Conservation (phyloP, 208 protist genomes). For the Tritrichomonas musculus region DNA sequence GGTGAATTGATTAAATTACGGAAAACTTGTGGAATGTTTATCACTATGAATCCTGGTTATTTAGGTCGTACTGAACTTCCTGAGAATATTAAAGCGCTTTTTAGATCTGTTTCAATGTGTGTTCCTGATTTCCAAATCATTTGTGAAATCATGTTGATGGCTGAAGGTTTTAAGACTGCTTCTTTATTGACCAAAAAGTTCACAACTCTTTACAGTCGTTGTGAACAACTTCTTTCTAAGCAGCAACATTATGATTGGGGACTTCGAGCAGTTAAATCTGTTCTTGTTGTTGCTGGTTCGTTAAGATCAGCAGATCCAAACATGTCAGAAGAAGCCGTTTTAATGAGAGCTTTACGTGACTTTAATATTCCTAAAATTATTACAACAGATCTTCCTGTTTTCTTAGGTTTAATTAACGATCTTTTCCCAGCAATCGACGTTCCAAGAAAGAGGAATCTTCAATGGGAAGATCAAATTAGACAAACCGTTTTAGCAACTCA, state of each 20-base stretch:
- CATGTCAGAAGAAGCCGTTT: conserved; percentile 79
- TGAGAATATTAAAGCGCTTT: conserved; percentile 58
- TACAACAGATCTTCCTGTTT: conserved; percentile 90
- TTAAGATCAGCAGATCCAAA: conserved; percentile 85
- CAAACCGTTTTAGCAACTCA: conserved; percentile 69
- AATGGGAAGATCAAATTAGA: conserved; percentile 62
- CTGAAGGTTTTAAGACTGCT: conserved; percentile 85
- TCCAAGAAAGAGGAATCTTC: conserved; percentile 77
- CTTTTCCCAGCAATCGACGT: conserved; percentile 89
- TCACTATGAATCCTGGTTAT: conserved; percentile 98
- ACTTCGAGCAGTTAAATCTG: conserved; percentile 93
- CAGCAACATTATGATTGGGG: conserved; percentile 98
- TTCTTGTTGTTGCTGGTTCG: conserved; percentile 86
- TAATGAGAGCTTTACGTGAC: conserved; percentile 90
- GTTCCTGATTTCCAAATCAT: conserved; percentile 95
- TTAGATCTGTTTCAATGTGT: conserved; percentile 77
- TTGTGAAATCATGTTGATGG: conserved; percentile 94
- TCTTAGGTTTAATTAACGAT: conserved; percentile 80
- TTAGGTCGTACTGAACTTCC: conserved; percentile 73
- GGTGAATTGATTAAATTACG: conserved; percentile 71
- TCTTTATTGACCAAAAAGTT: conserved; percentile 92
- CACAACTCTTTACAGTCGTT: conserved; percentile 90
- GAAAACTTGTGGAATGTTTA: conserved; percentile 67
- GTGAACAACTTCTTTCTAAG: conserved; percentile 86
- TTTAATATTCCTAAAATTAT: conserved; percentile 93